Evolutionary conservation across 2,329 filamentous ascomycete genomes (phyloP).

Genomic region (Botrytis fabae): DNA sequence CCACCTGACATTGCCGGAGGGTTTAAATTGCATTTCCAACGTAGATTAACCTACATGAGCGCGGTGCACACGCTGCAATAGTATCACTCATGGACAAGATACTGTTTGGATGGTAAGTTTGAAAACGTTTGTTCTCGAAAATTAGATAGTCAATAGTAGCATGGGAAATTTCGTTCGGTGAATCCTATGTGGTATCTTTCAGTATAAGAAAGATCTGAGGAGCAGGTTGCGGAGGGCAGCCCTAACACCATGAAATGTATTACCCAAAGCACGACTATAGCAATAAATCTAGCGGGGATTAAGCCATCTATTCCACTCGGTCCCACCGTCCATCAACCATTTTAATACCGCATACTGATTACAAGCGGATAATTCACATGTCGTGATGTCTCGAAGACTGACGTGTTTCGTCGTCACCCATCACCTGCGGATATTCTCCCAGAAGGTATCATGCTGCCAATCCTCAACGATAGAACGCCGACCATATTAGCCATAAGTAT

Average conservation of each 20-base stretch:
- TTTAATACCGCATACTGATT: neutral
- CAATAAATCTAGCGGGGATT: neutral
- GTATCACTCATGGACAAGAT: no score
- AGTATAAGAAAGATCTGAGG: neutral
- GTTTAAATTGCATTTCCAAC: neutral
- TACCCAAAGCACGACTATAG: neutral
- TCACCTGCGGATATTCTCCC: neutral
- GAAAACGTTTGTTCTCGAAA: neutral
- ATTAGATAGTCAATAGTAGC: neutral
- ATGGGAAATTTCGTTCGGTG: neutral
- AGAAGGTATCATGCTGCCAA: constrained; percentile 3
- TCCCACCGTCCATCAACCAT: neutral
- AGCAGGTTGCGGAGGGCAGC: neutral
- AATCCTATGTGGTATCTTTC: neutral
- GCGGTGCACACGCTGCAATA: no score
- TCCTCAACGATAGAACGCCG: constrained; percentile 10
- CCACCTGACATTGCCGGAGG: neutral
- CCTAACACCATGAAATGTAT: neutral
- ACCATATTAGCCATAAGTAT: neutral
- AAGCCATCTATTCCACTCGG: neutral
- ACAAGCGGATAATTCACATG: neutral
- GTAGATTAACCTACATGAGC: neutral
- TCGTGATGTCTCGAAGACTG: neutral
- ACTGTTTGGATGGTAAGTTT: no score
- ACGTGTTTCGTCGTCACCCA: neutral